These are phyloP conservation scores for Fusarium chaquense DNA, from an alignment of 2,329 filamentous ascomycete species.

Conservation along the genomic window DNA sequence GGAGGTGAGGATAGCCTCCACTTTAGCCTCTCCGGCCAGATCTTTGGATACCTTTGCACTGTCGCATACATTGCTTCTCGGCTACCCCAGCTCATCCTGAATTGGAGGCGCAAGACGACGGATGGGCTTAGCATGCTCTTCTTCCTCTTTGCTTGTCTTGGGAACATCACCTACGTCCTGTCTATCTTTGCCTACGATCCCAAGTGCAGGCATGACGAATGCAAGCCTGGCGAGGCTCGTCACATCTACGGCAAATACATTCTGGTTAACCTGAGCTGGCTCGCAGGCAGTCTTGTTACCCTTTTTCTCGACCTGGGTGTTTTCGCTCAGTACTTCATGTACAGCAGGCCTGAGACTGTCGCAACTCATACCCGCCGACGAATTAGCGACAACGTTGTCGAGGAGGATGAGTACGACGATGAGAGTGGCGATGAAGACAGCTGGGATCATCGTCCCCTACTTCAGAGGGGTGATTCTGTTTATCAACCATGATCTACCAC, in stretches of 20 bases:
- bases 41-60: constrained; percentile 95
- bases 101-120: constrained; percentile 91
- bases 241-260: constrained; percentile 83
- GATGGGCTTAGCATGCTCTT: constrained; percentile 95
- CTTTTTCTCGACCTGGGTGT: constrained; percentile 86
- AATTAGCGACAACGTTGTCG: constrained; percentile 26
- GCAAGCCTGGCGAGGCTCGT: constrained; percentile 73
- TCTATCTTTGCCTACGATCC: constrained; percentile 93
- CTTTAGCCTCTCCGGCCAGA: constrained; percentile 84
- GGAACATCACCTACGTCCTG: constrained; percentile 92
- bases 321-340: constrained; percentile 92
- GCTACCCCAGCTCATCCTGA: constrained; percentile 89
- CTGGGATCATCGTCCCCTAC: constrained; percentile 58
- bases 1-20: constrained; percentile 64
- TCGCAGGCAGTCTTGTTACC: constrained; percentile 89
- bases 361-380: constrained; percentile 14
- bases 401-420: constrained; percentile 49
- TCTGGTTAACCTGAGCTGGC: constrained; percentile 89
- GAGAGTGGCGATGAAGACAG: constrained; percentile 45
- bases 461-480: constrained; percentile 50
- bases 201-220: constrained; percentile 67
- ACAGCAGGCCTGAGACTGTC: constrained; percentile 64
- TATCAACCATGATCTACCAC: constrained; percentile 35
- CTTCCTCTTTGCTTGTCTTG: constrained; percentile 95
- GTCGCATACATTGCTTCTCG: constrained; percentile 89